Evolutionary conservation across 2,329 filamentous ascomycete species (phyloP).

Genomic region (Trichoderma sp.): DNA sequence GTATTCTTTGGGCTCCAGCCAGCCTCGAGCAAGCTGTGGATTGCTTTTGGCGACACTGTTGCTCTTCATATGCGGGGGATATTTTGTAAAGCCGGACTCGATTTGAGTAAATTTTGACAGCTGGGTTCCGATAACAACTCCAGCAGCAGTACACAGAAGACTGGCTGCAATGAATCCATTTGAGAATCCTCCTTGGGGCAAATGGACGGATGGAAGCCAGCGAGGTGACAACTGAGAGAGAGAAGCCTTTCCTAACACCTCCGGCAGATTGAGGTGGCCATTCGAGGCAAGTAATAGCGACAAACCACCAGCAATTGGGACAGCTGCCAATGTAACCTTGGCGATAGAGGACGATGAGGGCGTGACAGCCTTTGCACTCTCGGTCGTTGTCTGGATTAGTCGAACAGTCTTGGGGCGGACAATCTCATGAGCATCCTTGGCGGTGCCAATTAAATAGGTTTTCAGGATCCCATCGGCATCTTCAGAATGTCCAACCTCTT

Average conservation of each 20-base stretch:
- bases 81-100: constrained; percentile 6
- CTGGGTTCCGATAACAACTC: neutral
- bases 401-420: constrained; percentile 22
- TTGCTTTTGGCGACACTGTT: neutral
- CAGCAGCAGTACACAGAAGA: neutral
- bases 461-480: constrained; percentile 49
- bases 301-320: neutral
- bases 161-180: neutral
- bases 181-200: neutral
- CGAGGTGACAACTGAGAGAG: neutral
- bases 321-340: neutral
- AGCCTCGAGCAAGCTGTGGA: neutral
- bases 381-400: neutral
- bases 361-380: neutral
- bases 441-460: constrained; percentile 39
- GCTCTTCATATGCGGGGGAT: neutral
- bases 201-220: neutral
- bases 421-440: constrained; percentile 33
- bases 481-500: constrained; percentile 82
- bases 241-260: neutral
- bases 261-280: neutral
- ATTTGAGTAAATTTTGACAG: neutral
- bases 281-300: neutral
- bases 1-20: constrained; percentile 22
- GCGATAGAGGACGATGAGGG: neutral